phyloP scores from a whole-genome alignment of 192 early-diverging fungal genomes.

The Lobosporangium transversale region DNA sequence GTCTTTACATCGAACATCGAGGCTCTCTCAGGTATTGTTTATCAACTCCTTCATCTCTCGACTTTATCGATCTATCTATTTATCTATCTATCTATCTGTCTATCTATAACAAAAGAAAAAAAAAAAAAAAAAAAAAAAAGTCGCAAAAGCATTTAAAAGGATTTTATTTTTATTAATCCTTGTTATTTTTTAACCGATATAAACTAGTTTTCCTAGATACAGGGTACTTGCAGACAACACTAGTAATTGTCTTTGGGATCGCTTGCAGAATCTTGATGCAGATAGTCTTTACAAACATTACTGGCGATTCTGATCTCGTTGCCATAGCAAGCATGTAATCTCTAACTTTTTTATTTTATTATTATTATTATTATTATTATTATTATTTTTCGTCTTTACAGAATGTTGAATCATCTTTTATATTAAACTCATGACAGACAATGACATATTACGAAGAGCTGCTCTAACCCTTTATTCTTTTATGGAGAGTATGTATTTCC shows the following conservation, averaged over 20 bases:
- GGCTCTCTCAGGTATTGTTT: constrained; percentile 62
- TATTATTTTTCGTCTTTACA: too few species aligned
- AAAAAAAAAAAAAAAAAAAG: background rate
- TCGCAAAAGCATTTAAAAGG: background rate
- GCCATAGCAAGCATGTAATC: constrained; percentile 42
- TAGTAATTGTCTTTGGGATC: constrained; percentile 60
- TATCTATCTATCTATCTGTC: too few species aligned
- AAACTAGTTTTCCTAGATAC: constrained; percentile 60
- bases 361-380: too few species aligned
- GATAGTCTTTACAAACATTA: constrained; percentile 54
- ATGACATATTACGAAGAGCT: too few species aligned
- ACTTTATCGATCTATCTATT: too few species aligned
- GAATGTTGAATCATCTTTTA: too few species aligned
- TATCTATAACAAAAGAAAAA: constrained; percentile 7
- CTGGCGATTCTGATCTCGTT: constrained; percentile 42
- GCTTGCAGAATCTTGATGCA: constrained; percentile 56
- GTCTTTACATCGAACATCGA: constrained; percentile 80
- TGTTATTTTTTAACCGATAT: constrained; percentile 9
- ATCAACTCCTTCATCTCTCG: background rate
- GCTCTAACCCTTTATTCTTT: too few species aligned
- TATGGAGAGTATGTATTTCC: too few species aligned
- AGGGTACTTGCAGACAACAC: constrained; percentile 56
- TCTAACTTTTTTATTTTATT: too few species aligned
- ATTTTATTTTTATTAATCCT: background rate
- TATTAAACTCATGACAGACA: too few species aligned